These are phyloP conservation scores for Corylus americana DNA, from an alignment of 306 rosid species.

Conservation along the genomic window DNA sequence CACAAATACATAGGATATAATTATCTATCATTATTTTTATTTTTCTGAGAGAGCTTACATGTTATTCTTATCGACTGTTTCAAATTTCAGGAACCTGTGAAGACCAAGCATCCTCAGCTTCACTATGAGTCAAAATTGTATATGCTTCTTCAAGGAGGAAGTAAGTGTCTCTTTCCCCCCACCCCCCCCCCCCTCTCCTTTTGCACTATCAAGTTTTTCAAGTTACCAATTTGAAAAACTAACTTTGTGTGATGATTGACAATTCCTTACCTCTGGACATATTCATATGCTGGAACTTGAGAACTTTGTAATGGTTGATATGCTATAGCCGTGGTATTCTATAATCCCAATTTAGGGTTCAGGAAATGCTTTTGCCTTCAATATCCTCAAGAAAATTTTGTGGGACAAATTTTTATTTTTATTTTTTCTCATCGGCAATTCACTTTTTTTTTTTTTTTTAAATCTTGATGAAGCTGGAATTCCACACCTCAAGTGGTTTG, in stretches of 20 bases:
- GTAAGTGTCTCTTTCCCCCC: constrained; percentile 41
- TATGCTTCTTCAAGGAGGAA: constrained; percentile 99
- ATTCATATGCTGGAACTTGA: not conserved
- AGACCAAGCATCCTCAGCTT: constrained; percentile 98
- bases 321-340: not conserved
- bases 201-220: not conserved
- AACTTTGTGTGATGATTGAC: not conserved
- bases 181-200: not conserved
- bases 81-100: constrained; percentile 74
- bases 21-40: not conserved
- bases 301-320: not conserved
- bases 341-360: not conserved
- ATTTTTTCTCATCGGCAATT: constrained; percentile 30
- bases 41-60: not conserved
- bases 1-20: not conserved
- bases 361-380: not conserved
- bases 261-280: not conserved
- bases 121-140: constrained; percentile 98
- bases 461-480: constrained; percentile 74
- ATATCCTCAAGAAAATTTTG: not conserved
- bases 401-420: not conserved
- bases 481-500: constrained; percentile 99
- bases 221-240: not conserved
- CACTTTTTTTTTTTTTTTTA: constrained; percentile 1
- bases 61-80: not conserved